A percentile compares a stretch with the other conserved stretches of the same genome.
Conservation (phyloP, 495 filamentous ascomycete species). For the Talaromyces proteolyticus region DNA sequence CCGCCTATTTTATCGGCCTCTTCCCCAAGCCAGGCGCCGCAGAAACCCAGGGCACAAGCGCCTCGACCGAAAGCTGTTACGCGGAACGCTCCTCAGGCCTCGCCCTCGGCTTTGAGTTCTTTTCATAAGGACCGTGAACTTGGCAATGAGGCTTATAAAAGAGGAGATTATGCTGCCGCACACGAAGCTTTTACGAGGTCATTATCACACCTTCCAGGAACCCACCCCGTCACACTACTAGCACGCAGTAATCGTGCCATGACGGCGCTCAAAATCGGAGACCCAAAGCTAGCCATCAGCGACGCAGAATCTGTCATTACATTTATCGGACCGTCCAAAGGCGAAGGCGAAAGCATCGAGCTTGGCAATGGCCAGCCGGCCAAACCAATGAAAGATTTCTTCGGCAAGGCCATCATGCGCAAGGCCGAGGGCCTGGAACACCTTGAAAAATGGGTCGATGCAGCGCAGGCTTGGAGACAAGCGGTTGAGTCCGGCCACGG, state of each 20-base stretch:
- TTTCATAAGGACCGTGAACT: constrained; percentile 71
- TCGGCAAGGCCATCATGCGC: constrained; percentile 83
- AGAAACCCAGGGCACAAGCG: constrained; percentile 16
- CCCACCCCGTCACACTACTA: constrained; percentile 81
- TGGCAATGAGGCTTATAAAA: constrained; percentile 85
- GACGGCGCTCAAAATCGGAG: constrained; percentile 81
- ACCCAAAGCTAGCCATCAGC: constrained; percentile 73
- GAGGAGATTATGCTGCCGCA: constrained; percentile 83
- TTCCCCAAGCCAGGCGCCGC: no score
- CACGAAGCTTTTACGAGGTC: constrained; percentile 76
- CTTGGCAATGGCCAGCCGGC: constrained; percentile 55
- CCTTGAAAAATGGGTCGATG: constrained; percentile 88
- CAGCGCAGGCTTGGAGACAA: constrained; percentile 68
- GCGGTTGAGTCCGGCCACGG: constrained; percentile 82
- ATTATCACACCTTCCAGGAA: constrained; percentile 63
- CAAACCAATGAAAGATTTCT: constrained; percentile 90
- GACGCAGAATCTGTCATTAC: constrained; percentile 78
- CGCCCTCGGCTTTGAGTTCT: constrained; percentile 58
- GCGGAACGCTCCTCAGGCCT: constrained; percentile 62
- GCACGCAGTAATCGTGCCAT: constrained; percentile 89
- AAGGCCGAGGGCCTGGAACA: constrained; percentile 96
- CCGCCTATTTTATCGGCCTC: constrained; percentile 22
- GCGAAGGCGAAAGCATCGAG: constrained; percentile 73
- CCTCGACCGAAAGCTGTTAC: constrained; percentile 43
- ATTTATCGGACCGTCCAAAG: constrained; percentile 72